Conservation (phyloP, 768 basidiomycete species). For the Tremella mesenterica region DNA sequence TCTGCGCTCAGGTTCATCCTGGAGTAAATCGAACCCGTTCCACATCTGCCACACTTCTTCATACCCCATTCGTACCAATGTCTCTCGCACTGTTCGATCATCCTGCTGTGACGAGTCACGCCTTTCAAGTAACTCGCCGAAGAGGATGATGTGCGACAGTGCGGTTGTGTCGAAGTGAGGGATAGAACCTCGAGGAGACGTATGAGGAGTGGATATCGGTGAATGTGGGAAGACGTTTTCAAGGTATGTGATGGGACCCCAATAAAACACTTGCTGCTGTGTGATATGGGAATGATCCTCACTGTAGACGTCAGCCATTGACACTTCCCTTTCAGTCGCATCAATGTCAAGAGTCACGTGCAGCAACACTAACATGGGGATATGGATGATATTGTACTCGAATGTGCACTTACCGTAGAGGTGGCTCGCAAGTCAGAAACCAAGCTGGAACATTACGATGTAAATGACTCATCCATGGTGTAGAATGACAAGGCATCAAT, state of each 20-base stretch:
- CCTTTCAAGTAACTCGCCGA: constrained; percentile 59
- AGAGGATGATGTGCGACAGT: constrained; percentile 74
- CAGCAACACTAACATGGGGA: too few relatives aligned
- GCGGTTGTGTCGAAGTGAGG: constrained; percentile 51
- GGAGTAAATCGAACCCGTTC: constrained; percentile 52
- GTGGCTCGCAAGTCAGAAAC: constrained; percentile 89
- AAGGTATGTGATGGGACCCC: constrained; percentile 61
- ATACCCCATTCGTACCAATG: constrained; percentile 50
- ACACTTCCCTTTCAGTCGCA: too few relatives aligned
- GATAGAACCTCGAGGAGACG: constrained; percentile 14
- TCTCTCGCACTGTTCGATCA: constrained; percentile 45
- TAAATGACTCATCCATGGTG: constrained; percentile 80
- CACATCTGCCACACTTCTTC: constrained; percentile 57
- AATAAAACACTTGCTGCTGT: constrained; percentile 75
- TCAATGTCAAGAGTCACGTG: too few relatives aligned
- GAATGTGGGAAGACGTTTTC: constrained; percentile 57
- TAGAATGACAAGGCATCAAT: constrained; percentile 94
- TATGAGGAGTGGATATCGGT: too few relatives aligned
- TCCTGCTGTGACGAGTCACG: background rate
- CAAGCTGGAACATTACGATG: constrained; percentile 68
- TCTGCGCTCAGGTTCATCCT: constrained; percentile 62
- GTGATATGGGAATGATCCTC: constrained; percentile 53
- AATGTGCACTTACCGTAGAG: constrained; percentile 57
- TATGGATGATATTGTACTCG: too few relatives aligned
- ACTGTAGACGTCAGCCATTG: background rate